Evolutionary conservation across 495 filamentous ascomycete genomes (phyloP).

Genomic region (Staphylotrichum longicolle): DNA sequence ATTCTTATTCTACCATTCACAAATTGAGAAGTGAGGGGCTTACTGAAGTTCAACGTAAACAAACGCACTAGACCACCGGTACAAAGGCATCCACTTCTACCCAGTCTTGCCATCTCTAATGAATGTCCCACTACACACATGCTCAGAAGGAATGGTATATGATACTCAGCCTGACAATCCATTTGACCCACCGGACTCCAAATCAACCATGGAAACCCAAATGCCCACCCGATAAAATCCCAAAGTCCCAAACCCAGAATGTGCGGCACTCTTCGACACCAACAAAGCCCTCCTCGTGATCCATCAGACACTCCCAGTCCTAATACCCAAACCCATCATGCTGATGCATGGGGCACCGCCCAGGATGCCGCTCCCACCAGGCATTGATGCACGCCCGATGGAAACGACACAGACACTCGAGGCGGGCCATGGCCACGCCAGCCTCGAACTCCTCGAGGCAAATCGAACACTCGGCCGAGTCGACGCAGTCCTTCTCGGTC

Average conservation of each 20-base stretch:
- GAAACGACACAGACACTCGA: conserved; percentile 94
- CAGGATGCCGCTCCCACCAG: conserved; percentile 53
- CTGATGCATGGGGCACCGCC: conserved; percentile 56
- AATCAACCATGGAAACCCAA: too few relatives aligned
- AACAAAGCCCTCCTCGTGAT: too few relatives aligned
- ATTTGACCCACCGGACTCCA: too few relatives aligned
- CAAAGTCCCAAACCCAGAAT: not conserved
- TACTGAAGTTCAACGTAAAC: not conserved
- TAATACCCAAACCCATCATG: conserved; percentile 51
- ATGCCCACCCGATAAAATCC: not conserved
- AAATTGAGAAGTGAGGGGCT: too few relatives aligned
- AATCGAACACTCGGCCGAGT: conserved; percentile 83
- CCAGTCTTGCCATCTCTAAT: not conserved
- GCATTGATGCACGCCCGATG: conserved; percentile 66
- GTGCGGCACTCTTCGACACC: too few relatives aligned
- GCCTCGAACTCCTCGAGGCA: conserved; percentile 95
- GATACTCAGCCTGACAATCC: not conserved
- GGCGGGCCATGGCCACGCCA: conserved; percentile 73
- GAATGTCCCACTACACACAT: conserved; percentile 4
- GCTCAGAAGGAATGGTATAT: conserved; percentile 16
- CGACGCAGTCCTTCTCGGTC: conserved; percentile 88
- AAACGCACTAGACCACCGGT: not conserved
- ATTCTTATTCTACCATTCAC: too few relatives aligned
- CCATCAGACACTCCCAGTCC: not conserved
- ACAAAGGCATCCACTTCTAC: too few relatives aligned